Conservation (phyloP, 2,329 filamentous ascomycete genomes). For the Botrytis fragariae region DNA sequence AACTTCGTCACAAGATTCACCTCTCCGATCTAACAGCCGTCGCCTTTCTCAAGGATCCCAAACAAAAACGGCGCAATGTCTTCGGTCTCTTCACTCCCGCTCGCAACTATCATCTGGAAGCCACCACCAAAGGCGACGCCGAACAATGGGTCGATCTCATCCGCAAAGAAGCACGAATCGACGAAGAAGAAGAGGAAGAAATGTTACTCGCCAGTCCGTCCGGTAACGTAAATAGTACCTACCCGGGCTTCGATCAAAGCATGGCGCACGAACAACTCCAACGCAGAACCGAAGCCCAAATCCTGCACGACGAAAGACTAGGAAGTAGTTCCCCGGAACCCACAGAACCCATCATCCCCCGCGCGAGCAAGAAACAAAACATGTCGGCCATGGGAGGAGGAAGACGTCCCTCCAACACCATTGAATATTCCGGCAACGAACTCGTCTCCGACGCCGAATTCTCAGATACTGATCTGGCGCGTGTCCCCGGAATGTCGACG, state of each 20-base stretch:
- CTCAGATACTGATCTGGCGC: constrained; percentile 63
- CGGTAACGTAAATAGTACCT: constrained; percentile 38
- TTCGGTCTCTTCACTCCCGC: constrained; percentile 92
- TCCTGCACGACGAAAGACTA: constrained; percentile 36
- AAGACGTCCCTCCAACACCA: constrained; percentile 58
- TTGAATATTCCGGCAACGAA: constrained; percentile 66
- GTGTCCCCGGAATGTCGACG: constrained; percentile 35
- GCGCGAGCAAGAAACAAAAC: constrained; percentile 27
- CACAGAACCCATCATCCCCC: constrained; percentile 38
- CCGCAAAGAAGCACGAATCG: constrained; percentile 74
- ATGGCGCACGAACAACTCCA: constrained; percentile 32
- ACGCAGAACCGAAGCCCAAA: constrained; percentile 23
- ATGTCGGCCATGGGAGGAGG: constrained; percentile 21
- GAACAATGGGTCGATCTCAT: constrained; percentile 85
- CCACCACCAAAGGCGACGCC: constrained; percentile 68
- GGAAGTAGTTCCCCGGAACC: constrained; percentile 61
- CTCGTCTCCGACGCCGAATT: constrained; percentile 83
- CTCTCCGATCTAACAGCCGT: constrained; percentile 90
- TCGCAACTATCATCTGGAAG: constrained; percentile 88
- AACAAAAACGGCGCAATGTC: constrained; percentile 79
- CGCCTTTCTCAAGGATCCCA: constrained; percentile 82
- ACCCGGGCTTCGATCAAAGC: constrained; percentile 34
- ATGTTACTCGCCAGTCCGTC: constrained; percentile 70
- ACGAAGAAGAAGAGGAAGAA: constrained; percentile 85
- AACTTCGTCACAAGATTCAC: constrained; percentile 82